phyloP scores from a whole-genome alignment of 176 grass and related monocot genomes.

The Oryza meridionalis region DNA sequence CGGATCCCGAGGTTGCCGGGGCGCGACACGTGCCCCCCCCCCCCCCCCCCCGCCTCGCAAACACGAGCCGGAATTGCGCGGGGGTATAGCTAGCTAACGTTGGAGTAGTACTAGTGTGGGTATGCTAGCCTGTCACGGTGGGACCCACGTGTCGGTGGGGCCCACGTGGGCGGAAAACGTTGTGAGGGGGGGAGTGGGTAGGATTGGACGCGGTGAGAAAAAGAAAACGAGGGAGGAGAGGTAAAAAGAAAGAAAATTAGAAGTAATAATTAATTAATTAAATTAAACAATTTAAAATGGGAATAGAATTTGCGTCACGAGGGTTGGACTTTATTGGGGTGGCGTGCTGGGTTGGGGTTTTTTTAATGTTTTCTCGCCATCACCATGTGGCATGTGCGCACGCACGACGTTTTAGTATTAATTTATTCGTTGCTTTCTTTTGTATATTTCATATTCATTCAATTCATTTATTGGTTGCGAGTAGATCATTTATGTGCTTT shows the following conservation, averaged over 20 bases:
- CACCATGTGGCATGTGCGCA: conserved; percentile 44
- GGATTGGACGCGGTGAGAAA: background rate
- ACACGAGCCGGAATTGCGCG: conserved; percentile 36
- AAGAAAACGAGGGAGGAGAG: background rate
- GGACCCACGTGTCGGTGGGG: conserved; percentile 25
- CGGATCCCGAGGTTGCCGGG: background rate
- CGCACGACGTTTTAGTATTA: background rate
- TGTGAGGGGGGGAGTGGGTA: background rate
- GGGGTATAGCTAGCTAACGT: too few relatives aligned
- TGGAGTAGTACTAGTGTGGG: too few relatives aligned
- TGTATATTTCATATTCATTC: background rate
- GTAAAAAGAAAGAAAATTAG: too few relatives aligned
- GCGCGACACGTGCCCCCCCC: conserved; percentile 30
- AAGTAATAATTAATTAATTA: background rate
- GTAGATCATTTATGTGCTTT: too few relatives aligned
- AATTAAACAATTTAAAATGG: background rate
- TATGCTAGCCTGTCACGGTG: too few relatives aligned
- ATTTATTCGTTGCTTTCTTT: background rate
- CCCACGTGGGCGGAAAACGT: background rate
- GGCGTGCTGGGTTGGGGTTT: conserved; percentile 17
- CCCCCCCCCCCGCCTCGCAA: too few relatives aligned
- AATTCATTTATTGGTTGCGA: background rate
- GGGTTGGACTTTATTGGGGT: conserved; percentile 37
- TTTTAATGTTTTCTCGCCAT: conserved; percentile 35
- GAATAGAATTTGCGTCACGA: conserved; percentile 26